phyloP scores from a whole-genome alignment of 257 asterid genomes.

The Thymus quinquecostatus region DNA sequence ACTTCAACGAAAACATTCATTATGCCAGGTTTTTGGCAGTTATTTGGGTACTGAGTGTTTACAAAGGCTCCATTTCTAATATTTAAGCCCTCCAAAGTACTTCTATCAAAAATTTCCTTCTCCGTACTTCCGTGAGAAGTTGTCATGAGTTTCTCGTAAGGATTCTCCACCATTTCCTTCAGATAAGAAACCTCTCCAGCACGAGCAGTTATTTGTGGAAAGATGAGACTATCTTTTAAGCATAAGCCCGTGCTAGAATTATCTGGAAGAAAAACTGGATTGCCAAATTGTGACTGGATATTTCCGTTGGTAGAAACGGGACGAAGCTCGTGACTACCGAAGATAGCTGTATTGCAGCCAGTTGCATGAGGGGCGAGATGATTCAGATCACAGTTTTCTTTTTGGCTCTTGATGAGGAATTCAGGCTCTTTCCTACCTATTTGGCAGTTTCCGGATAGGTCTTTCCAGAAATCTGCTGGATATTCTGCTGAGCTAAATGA shows the following conservation, averaged over 20 bases:
- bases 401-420: constrained; percentile 44
- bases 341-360: constrained; percentile 20
- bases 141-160: constrained; percentile 13
- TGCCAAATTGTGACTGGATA: constrained; percentile 33
- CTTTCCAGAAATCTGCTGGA: constrained; percentile 32
- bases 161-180: constrained; percentile 1
- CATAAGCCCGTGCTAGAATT: constrained; percentile 27
- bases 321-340: constrained; percentile 27
- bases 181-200: constrained; percentile 16
- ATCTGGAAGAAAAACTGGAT: constrained; percentile 32
- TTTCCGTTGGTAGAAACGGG: constrained; percentile 28
- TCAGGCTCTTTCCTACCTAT: constrained; percentile 37
- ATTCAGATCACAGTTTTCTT: constrained; percentile 30
- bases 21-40: constrained; percentile 21
- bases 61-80: constrained; percentile 30
- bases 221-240: not conserved
- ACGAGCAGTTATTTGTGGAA: constrained; percentile 21
- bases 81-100: constrained; percentile 31
- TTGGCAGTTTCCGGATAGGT: constrained; percentile 31
- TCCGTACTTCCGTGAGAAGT: constrained; percentile 8
- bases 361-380: constrained; percentile 18
- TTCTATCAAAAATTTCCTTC: constrained; percentile 21
- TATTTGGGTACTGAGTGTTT: constrained; percentile 38
- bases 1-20: constrained; percentile 49
- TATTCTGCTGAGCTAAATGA: constrained; percentile 35